Percentiles rank a stretch among this genome's conserved stretches.
Evolutionary conservation across 2,329 filamentous ascomycete genomes (phyloP).

Genomic region (Pyrenochaeta sp.): DNA sequence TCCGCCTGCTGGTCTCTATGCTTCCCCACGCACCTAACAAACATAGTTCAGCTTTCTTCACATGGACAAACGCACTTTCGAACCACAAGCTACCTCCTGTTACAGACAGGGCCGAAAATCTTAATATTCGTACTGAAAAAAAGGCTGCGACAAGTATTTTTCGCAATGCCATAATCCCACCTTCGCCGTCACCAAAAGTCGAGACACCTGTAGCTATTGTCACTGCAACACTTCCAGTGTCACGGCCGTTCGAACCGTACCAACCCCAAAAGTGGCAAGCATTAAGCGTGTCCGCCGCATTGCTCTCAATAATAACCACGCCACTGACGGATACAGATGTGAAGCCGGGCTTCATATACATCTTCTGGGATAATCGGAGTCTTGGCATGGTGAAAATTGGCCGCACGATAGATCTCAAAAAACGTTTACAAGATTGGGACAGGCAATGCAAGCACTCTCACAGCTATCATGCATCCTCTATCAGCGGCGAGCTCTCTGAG

Average conservation of each 20-base stretch:
- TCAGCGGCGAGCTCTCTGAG: constrained; percentile 57
- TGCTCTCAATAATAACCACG: neutral
- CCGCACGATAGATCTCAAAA: constrained; percentile 8
- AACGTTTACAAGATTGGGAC: constrained; percentile 19
- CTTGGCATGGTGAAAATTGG: constrained; percentile 30
- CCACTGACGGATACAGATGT: constrained; percentile 5
- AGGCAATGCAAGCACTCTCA: constrained; percentile 11
- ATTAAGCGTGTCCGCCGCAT: neutral
- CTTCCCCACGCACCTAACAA: neutral
- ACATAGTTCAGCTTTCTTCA: neutral
- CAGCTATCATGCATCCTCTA: constrained; percentile 7
- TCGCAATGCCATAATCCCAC: neutral
- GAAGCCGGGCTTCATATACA: constrained; percentile 19
- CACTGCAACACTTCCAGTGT: neutral
- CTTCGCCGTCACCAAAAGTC: neutral
- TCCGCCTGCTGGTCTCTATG: neutral
- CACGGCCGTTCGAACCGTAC: neutral
- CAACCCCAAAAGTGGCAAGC: neutral
- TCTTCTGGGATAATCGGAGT: constrained; percentile 19
- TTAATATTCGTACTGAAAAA: neutral
- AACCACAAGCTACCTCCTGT: neutral
- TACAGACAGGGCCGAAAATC: neutral
- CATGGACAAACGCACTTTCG: neutral
- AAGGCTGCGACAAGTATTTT: neutral
- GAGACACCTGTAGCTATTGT: neutral